These are phyloP conservation scores for Mortierella alpina DNA, from an alignment of 192 early-diverging fungal species.

Conservation along the genomic window DNA sequence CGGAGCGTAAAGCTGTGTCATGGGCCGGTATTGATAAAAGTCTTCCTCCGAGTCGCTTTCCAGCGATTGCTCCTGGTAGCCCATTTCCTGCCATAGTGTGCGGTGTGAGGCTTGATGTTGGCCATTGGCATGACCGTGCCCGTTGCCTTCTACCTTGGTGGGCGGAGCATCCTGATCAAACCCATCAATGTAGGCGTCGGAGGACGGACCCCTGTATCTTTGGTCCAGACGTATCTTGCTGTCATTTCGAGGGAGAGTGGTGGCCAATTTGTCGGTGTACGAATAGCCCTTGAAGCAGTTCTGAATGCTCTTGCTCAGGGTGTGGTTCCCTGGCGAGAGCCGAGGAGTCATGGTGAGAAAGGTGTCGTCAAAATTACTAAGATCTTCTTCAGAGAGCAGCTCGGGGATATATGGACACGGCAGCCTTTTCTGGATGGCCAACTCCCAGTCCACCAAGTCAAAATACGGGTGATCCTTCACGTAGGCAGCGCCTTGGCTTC, in stretches of 20 bases:
- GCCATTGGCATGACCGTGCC: background rate
- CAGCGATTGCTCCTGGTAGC: background rate
- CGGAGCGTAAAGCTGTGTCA: slow-evolving; percentile 25
- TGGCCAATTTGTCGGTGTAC: slow-evolving; percentile 39
- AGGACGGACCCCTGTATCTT: background rate
- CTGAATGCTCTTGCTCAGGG: slow-evolving; percentile 49
- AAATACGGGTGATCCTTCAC: slow-evolving; percentile 86
- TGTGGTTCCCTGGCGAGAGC: slow-evolving; percentile 44
- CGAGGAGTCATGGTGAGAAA: slow-evolving; percentile 65
- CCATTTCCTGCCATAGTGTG: slow-evolving; percentile 5
- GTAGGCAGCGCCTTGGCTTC: slow-evolving; percentile 67
- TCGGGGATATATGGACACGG: slow-evolving; percentile 76
- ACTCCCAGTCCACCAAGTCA: slow-evolving; percentile 76
- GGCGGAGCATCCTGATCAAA: slow-evolving; percentile 21
- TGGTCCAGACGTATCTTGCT: slow-evolving; percentile 33
- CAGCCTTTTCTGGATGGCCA: slow-evolving; percentile 67
- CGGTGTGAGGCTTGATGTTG: slow-evolving; percentile 21
- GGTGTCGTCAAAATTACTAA: slow-evolving; percentile 66
- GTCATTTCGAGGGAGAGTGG: slow-evolving; percentile 32
- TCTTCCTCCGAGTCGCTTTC: slow-evolving; percentile 10
- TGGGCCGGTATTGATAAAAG: slow-evolving; percentile 13
- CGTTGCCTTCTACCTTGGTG: slow-evolving; percentile 1
- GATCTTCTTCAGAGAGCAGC: slow-evolving; percentile 63
- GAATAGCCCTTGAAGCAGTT: slow-evolving; percentile 55
- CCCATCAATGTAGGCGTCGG: slow-evolving; percentile 17